Conservation (phyloP, 164 flowering plant genomes). For the Dillenia suffruticosa region DNA sequence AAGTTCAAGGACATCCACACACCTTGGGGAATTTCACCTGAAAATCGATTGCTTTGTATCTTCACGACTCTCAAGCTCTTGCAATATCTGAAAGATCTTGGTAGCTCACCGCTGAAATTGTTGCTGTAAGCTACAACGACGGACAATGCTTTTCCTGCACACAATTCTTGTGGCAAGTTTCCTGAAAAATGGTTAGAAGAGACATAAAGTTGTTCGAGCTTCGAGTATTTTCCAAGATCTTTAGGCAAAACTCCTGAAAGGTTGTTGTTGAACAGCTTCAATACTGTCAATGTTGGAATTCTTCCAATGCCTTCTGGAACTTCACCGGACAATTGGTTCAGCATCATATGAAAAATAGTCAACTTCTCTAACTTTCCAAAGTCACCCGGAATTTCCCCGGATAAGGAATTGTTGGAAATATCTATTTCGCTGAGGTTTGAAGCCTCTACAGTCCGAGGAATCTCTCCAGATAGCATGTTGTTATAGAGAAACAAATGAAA, state of each 20-base stretch:
- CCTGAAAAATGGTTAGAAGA: constrained; percentile 35
- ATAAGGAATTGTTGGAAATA: constrained; percentile 46
- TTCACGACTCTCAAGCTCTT: constrained; percentile 25
- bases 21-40: constrained; percentile 39
- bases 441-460: constrained; percentile 42
- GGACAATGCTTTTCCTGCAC: constrained; percentile 20
- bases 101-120: constrained; percentile 52
- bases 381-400: constrained; percentile 59
- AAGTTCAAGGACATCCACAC: constrained; percentile 37
- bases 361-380: constrained; percentile 44
- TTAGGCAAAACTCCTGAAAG: constrained; percentile 43
- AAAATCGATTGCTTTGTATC: constrained; percentile 31
- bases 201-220: constrained; percentile 32
- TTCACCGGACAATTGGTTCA: constrained; percentile 45
- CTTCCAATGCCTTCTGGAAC: constrained; percentile 34
- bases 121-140: constrained; percentile 48
- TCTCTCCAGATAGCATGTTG: constrained; percentile 51
- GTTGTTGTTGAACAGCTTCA: constrained; percentile 34
- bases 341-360: constrained; percentile 22
- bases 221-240: constrained; percentile 36
- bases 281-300: constrained; percentile 18
- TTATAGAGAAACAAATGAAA: constrained; percentile 28
- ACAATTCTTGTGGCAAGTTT: constrained; percentile 38
- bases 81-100: constrained; percentile 57
- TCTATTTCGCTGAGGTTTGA: constrained; percentile 40